Evolutionary conservation across 768 basidiomycete species (phyloP).

Genomic region (Lactarius vividus): DNA sequence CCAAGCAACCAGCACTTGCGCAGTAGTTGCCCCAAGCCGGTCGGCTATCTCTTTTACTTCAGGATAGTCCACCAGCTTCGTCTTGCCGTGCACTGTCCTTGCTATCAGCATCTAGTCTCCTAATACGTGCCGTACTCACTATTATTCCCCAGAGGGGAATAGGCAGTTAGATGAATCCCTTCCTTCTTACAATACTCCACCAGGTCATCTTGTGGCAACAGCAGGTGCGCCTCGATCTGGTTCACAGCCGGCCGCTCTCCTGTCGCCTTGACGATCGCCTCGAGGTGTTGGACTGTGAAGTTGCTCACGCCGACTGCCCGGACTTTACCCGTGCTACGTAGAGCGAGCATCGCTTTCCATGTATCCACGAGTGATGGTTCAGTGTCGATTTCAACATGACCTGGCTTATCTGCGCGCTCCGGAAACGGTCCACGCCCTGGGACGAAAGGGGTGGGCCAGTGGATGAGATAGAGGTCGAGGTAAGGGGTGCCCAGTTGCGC

Average conservation of each 20-base stretch:
- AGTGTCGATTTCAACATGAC: constrained; percentile 54
- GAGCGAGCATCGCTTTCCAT: constrained; percentile 75
- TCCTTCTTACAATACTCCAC: constrained; percentile 65
- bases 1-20: constrained; percentile 85
- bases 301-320: constrained; percentile 79
- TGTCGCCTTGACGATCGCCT: constrained; percentile 66
- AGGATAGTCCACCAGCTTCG: constrained; percentile 66
- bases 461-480: constrained; percentile 78
- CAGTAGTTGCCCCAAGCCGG: constrained; percentile 61
- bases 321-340: constrained; percentile 69
- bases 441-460: constrained; percentile 75
- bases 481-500: constrained; percentile 69
- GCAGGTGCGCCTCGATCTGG: constrained; percentile 83
- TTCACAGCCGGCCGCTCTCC: constrained; percentile 73
- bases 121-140: constrained; percentile 38
- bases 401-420: constrained; percentile 42
- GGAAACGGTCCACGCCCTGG: constrained; percentile 55
- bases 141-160: constrained; percentile 79
- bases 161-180: constrained; percentile 68
- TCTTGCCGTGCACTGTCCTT: constrained; percentile 52
- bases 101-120: constrained; percentile 9
- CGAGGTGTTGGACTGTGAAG: constrained; percentile 63
- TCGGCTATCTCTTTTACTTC: constrained; percentile 61
- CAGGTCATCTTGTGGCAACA: constrained; percentile 72
- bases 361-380: constrained; percentile 68